phyloP scores from a whole-genome alignment of 352 stramenopile species.

The Phytopythium boreale region DNA sequence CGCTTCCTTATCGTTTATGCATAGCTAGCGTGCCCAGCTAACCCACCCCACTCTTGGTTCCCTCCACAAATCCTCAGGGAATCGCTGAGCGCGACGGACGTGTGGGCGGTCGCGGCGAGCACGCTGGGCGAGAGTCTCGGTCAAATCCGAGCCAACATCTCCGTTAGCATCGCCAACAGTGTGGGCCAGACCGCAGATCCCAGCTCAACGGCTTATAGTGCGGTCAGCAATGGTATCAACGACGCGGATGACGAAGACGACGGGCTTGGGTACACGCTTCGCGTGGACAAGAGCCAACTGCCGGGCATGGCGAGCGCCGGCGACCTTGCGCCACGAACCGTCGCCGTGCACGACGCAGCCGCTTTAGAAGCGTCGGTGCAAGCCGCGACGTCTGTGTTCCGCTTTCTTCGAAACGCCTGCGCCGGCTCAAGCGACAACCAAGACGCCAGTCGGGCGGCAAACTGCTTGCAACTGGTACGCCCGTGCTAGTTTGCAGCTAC shows the following conservation, averaged over 20 bases:
- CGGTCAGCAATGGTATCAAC: conserved; percentile 2
- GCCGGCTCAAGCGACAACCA: conserved; percentile 47
- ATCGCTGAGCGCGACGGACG: conserved; percentile 13
- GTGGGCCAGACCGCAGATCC: neutral
- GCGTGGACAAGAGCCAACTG: conserved; percentile 28
- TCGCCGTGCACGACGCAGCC: conserved; percentile 23
- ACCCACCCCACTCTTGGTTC: neutral
- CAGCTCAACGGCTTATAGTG: neutral
- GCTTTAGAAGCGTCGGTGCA: conserved; percentile 11
- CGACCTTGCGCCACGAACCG: conserved; percentile 23
- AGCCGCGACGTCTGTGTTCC: conserved; percentile 41
- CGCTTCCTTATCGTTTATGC: neutral
- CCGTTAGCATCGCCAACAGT: neutral
- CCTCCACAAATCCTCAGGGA: conserved; percentile 9
- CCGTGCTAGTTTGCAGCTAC: no score
- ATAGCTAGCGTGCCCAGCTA: neutral
- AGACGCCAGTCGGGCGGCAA: conserved; percentile 26
- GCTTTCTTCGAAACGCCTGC: conserved; percentile 75
- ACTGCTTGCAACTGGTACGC: conserved; percentile 20
- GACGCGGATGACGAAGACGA: conserved; percentile 49
- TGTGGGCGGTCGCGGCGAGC: conserved; percentile 18
- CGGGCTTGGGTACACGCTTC: conserved; percentile 71
- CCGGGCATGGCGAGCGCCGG: conserved; percentile 21
- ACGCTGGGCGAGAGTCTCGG: conserved; percentile 1
- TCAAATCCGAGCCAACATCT: neutral